Percentiles rank a stretch among this genome's conserved stretches.
Evolutionary conservation across 257 asterid genomes (phyloP).

Genomic region (Lycium barbarum): DNA sequence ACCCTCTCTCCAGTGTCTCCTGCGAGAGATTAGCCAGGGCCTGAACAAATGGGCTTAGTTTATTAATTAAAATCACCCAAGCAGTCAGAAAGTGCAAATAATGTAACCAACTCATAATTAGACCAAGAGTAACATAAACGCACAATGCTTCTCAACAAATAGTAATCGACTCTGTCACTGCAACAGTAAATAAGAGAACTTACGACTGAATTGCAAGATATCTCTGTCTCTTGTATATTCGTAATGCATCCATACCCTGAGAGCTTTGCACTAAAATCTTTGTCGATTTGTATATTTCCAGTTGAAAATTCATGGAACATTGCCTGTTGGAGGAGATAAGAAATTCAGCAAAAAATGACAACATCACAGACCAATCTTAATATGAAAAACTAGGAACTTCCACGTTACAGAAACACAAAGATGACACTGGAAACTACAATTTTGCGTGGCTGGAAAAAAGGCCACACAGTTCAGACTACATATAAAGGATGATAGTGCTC

Average conservation of each 20-base stretch:
- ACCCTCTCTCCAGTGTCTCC: slow-evolving; percentile 85
- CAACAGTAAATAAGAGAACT: slow-evolving; percentile 36
- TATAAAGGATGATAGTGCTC: neutral
- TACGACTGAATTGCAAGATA: slow-evolving; percentile 64
- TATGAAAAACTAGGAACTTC: neutral
- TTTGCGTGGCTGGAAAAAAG: neutral
- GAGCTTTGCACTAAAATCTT: slow-evolving; percentile 91
- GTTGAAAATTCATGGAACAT: slow-evolving; percentile 96
- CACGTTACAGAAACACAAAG: neutral
- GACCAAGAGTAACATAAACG: neutral
- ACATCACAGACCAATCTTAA: neutral
- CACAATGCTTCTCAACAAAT: neutral
- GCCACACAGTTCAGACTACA: neutral
- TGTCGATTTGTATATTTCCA: slow-evolving; percentile 88
- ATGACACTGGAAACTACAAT: neutral
- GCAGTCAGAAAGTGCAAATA: neutral
- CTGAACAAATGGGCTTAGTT: slow-evolving; percentile 44
- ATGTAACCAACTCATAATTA: neutral
- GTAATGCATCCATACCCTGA: slow-evolving; percentile 94
- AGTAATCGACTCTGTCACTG: neutral
- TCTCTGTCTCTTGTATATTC: slow-evolving; percentile 79
- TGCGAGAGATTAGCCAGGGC: slow-evolving; percentile 77
- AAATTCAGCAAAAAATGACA: slow-evolving; percentile 14
- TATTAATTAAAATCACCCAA: neutral
- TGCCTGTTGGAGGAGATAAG: slow-evolving; percentile 56